Evolutionary conservation across 2,329 filamentous ascomycete species (phyloP).

Genomic region (Phaeosphaeriaceae sp.): DNA sequence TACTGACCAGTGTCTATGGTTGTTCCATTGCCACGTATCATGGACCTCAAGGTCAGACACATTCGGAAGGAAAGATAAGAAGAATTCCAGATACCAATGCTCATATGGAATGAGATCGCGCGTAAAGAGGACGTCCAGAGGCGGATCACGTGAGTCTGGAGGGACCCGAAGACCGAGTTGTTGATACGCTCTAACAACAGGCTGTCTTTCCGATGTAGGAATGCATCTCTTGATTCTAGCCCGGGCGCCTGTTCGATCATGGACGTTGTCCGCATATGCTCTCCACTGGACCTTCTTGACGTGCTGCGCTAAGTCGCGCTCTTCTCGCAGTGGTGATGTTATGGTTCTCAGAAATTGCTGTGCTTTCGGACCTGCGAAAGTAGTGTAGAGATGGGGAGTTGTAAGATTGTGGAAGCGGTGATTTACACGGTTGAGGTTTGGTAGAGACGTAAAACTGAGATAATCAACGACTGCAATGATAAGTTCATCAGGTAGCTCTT

Average conservation of each 20-base stretch:
- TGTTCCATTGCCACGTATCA: slow-evolving; percentile 14
- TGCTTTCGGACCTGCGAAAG: neutral
- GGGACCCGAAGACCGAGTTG: neutral
- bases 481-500: neutral
- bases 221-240: neutral
- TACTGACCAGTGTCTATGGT: slow-evolving; percentile 15
- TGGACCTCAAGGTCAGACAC: slow-evolving; percentile 5
- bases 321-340: neutral
- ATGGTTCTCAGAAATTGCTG: neutral
- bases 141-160: neutral
- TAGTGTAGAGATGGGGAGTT: neutral
- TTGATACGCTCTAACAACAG: neutral
- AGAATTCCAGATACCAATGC: slow-evolving; percentile 19
- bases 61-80: slow-evolving; percentile 12
- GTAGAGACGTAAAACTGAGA: neutral
- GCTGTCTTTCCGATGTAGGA: neutral
- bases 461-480: neutral
- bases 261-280: neutral
- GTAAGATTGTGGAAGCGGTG: neutral
- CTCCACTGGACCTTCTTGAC: neutral
- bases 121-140: neutral
- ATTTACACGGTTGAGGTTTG: neutral
- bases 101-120: neutral
- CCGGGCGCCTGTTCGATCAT: neutral
- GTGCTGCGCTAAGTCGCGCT: neutral